Base-by-base conservation (phyloP, 192 early-diverging fungal species). In the Linnemannia zychae region DNA sequence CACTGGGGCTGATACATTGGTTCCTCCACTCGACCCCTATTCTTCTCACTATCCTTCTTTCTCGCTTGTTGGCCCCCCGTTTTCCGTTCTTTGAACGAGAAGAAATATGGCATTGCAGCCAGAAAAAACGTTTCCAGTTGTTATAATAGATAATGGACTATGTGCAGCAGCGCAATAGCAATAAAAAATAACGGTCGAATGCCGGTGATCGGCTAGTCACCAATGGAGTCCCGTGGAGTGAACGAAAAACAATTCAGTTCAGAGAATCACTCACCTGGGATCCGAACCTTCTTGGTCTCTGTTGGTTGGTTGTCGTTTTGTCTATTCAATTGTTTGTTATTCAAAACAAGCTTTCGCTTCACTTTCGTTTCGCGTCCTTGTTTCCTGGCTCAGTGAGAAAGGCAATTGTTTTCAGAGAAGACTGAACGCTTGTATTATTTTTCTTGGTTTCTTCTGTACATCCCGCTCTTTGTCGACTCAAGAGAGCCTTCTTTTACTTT, bases 211-310 rank as follows among this genome's bases (percentile, higher is more conserved):
- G 57, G 4, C 31, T 12, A 31, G 28, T 63, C 57, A 31, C 57
- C 57, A 63, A 63, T 63, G 28, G 57, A 9, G 40, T 9, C 9
- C 40, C 40, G 40, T 44, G 4, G 9, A 44, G 40, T n/a, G 40
- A 44, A 9, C 40, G 40, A 9, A 44, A 44, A 44, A 44, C 4
- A 68, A 57, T 24, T 24, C 20, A 13, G 3, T 57, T 57, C 20
- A 68, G 38, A 15, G 18, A 22, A 68, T 68, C 33, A 68, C 15
- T 17, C 18, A 68, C 67, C 67, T 38, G 36, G 37, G 37, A 40
- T 68, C 11, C 36, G 57, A 63, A 63, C 57, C 57, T 63, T 63
- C 28, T 63, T 63, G 57, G 57, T 63, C 57, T 31, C 57, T 63
- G 24, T 31, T 31, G n/a, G n/a, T 24, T 22, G 7, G 0, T n/a